A percentile compares a stretch with the other conserved stretches of the same genome.
These are phyloP conservation scores for Pontederia paniculata DNA, from an alignment of 176 grass and related monocot genomes.

Conservation along the genomic window DNA sequence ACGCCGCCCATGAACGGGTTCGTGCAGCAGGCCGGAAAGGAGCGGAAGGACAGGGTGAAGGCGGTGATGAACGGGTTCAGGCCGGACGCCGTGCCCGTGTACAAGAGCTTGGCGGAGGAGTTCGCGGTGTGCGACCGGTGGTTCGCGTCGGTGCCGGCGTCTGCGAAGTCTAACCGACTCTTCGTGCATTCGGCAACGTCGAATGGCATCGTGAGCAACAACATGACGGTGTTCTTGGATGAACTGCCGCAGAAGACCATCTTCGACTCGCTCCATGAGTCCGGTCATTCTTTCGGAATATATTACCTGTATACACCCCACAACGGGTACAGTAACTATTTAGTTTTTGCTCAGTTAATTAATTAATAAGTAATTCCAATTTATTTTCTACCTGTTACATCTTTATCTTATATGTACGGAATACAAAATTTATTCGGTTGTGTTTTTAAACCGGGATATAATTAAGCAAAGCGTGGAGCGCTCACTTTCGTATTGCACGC, in stretches of 20 bases:
- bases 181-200: slow-evolving; percentile 74
- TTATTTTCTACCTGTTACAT: too few species aligned
- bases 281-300: slow-evolving; percentile 48
- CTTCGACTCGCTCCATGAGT: too few species aligned
- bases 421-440: too few species aligned
- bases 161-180: slow-evolving; percentile 70
- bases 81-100: slow-evolving; percentile 61
- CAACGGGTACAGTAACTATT: slow-evolving; percentile 28
- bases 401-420: too few species aligned
- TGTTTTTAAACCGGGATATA: too few species aligned
- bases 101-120: slow-evolving; percentile 43
- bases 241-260: slow-evolving; percentile 52
- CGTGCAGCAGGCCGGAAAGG: slow-evolving; percentile 70
- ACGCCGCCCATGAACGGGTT: slow-evolving; percentile 58
- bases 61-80: slow-evolving; percentile 74
- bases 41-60: slow-evolving; percentile 38
- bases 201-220: slow-evolving; percentile 55
- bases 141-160: slow-evolving; percentile 70
- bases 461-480: too few species aligned
- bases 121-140: slow-evolving; percentile 67
- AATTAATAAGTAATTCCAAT: too few species aligned
- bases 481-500: too few species aligned
- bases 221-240: slow-evolving; percentile 28
- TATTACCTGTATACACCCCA: slow-evolving; percentile 86
- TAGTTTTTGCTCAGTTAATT: too few species aligned